Evolutionary conservation across 768 basidiomycete species (phyloP), one percentile per base, ranked within the genome.

Genomic region (Hirschioporus abietinus): DNA sequence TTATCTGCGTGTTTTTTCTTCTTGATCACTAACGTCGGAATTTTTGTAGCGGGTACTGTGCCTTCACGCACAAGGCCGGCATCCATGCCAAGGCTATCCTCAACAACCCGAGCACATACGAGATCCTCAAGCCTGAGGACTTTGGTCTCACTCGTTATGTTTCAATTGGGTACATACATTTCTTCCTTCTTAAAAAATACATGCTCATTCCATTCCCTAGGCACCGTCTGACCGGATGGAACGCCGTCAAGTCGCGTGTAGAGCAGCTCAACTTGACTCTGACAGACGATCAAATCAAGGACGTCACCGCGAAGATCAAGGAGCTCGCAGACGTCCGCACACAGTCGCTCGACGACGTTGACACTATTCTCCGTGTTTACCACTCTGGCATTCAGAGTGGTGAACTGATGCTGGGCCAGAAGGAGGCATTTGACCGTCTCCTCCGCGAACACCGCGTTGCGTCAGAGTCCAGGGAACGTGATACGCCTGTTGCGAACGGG

Each of bases 81-180:
- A 99, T 99, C 70, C 97, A 99, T 79, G 97, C 97, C 81, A 99
- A 99, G 85, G 97, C 97, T 52, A 99, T 99, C 78, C 87, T 96
- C 69, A 97, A 98, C 82, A 99, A 99, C 84, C 97, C 97, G 1
- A 93, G 92, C 73, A 99, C 97, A 10, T 99, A 99, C 79, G 96
- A 99, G 80, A 98, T 98, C 77, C 87, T 97, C 78, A 98, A 95
- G 87, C 97, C 97, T 18, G 94, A 96, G 78, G 97, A 99, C 81
- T 99, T 99, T 74, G 97, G 97, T 72, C 85, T 99, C 74, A 95
- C 90, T 9, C 89, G 97, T 74, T 99, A 99, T 74, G 96, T 99
- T 70, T 97, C 96, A 57, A 98, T 99, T 73, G 96, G 95, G 88
- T 90, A 72, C 58, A 84, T 76, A 35, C 0, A 0, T 18, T 12